Evolutionary conservation across 2,329 filamentous ascomycete genomes (phyloP), one percentile per base, ranked within the genome.

Genomic region (Meredithiella fracta): DNA sequence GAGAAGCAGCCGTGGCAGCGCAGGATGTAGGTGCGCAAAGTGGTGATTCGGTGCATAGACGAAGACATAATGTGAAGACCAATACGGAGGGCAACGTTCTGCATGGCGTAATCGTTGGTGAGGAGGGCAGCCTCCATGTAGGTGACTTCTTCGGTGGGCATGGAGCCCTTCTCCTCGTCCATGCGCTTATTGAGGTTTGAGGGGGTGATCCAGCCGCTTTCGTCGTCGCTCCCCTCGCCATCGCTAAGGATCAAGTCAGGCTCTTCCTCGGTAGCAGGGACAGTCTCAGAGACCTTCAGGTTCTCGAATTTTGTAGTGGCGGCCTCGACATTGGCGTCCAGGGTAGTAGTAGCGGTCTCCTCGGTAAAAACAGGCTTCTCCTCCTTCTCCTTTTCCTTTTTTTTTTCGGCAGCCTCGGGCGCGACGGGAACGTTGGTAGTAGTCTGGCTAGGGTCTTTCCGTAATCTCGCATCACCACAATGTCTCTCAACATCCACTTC

Each of bases 71-170:
- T 79, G 66, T 92, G 87, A 54, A 98, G 79, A 70, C 96, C 95
- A 73, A 97, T 94, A 62, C 94, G 87, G 3, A 98, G 77, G 1
- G 92, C 79, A 6, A 97, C 89, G 67, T 97, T 97, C 71, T 97
- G 91, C 87, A 98, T 94, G 56, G 92, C 91, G 69, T 86, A 97
- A 72, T 98, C 92, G 56, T 85, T 89, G 1, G 92, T 97, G 65
- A 97, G 83, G 47, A 91, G 82, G n/a, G 89, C 91, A 15, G 86
- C 87, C 68, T 94, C 83, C 62, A 96, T 83, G 11, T 79, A 80
- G 42, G 74, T 69, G 20, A 72, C 67, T 1, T 72, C 67, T 4
- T 69, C 62, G n/a, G 58, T 60, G 23, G 62, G 61, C 22, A 72
- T 69, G 25, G 68, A 67, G 51, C 64, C 63, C 20, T 73, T 69